Evolutionary conservation across 257 asterid species (phyloP), one percentile per base, ranked within the genome.

Genomic region (Capsicum chinense): DNA sequence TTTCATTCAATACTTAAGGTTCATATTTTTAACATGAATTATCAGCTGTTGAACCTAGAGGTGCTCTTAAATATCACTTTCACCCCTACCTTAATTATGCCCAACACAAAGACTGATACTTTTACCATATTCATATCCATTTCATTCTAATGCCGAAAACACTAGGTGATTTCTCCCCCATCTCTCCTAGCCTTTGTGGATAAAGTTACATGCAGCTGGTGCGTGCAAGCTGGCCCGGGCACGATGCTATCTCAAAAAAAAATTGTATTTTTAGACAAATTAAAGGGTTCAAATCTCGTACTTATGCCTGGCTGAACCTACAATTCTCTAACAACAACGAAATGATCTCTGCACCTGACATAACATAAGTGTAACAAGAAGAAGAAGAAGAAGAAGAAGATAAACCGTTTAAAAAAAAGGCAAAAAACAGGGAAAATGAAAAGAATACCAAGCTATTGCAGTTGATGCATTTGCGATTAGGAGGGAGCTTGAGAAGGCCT

Each of bases 401-500:
- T 39, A 39, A 39, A 39, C 4, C 0, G 44, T 39, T 39, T 17
- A 67, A 19, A 56, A 7, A 13, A 5, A 14, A 4, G 44, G 44
- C 44, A 56, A 56, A 70, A 58, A 17, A 70, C 17, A 39, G 44
- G 44, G 42, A 16, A 5, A 69, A 69, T 5, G 44, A 21, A 60
- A n/a, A 11, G 8, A 71, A 42, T 35, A 95, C 99, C 99, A 93
- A 87, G 90, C 92, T 90, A 92, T 95, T 94, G 90, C 98, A 95
- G 93, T 96, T 96, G 56, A 96, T 93, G 95, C 99, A 96, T 84
- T 96, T 89, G 79, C 98, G 95, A 92, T 96, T 96, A 66, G 98
- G 99, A 79, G 98, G 99, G 86, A 96, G 98, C 92, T 96, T 96
- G 94, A 96, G 90, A 56, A 96, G 97, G 26, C 99, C 99, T 86